Evolutionary conservation across 2,329 filamentous ascomycete species (phyloP).

Genomic region (Penicillium sp.): DNA sequence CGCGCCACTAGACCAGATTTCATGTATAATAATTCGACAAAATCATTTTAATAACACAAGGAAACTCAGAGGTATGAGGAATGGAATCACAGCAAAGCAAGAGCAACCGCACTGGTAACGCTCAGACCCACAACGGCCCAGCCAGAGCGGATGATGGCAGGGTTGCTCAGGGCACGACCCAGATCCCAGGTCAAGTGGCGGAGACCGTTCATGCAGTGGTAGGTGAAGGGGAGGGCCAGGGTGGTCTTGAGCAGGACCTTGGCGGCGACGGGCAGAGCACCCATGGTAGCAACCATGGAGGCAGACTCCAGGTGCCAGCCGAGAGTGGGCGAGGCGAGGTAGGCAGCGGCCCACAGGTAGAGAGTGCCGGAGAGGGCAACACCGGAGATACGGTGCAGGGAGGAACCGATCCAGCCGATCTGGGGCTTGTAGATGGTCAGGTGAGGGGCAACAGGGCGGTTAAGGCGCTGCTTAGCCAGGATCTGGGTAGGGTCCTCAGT

Average conservation of each 20-base stretch:
- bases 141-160: slow-evolving; percentile 64
- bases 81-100: slow-evolving; percentile 48
- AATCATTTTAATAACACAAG: slow-evolving; percentile 33
- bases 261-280: slow-evolving; percentile 57
- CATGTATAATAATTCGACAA: slow-evolving; percentile 23
- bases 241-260: slow-evolving; percentile 62
- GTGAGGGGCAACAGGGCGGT: slow-evolving; percentile 82
- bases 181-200: slow-evolving; percentile 73
- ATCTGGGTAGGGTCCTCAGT: slow-evolving; percentile 50
- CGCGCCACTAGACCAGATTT: slow-evolving; percentile 20
- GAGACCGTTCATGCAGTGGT: slow-evolving; percentile 68
- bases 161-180: slow-evolving; percentile 62
- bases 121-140: slow-evolving; percentile 64
- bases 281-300: slow-evolving; percentile 65
- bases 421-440: slow-evolving; percentile 81
- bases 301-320: slow-evolving; percentile 70
- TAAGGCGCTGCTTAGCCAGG: slow-evolving; percentile 76
- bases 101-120: slow-evolving; percentile 48
- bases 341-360: slow-evolving; percentile 78
- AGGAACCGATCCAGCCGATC: slow-evolving; percentile 79
- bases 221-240: slow-evolving; percentile 66
- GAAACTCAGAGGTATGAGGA: slow-evolving; percentile 33
- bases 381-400: slow-evolving; percentile 83
- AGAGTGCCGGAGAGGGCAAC: slow-evolving; percentile 68
- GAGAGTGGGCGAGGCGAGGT: slow-evolving; percentile 75